Evolutionary conservation across 306 rosid genomes (phyloP).

Genomic region (Casuarina glauca): DNA sequence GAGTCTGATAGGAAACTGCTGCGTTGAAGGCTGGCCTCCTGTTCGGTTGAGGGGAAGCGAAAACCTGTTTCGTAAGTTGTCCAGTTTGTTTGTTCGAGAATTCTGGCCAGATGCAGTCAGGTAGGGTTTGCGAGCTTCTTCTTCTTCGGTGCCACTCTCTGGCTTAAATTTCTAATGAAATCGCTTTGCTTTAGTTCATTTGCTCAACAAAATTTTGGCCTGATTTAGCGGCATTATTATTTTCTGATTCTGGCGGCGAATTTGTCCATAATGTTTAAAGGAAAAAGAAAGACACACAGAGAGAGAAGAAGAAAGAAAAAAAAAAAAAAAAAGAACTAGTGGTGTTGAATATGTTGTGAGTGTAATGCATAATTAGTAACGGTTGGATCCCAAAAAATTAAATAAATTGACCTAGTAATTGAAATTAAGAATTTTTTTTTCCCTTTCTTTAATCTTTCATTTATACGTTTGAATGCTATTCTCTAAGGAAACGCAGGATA

Average conservation of each 20-base stretch:
- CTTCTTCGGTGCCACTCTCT: neutral
- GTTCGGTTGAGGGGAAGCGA: constrained; percentile 18
- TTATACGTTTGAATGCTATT: constrained; percentile 16
- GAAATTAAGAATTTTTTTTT: neutral
- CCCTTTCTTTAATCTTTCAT: neutral
- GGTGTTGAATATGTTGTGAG: neutral
- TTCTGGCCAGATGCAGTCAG: constrained; percentile 44
- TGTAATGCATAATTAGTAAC: neutral
- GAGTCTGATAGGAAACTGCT: neutral
- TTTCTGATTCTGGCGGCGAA: neutral
- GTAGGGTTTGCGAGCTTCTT: constrained; percentile 22
- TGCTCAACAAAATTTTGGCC: neutral
- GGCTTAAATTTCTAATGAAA: neutral
- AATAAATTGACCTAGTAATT: neutral
- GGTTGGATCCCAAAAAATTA: constrained; percentile 1
- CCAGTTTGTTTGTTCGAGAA: constrained; percentile 21
- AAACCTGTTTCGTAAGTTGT: constrained; percentile 27
- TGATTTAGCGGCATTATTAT: neutral
- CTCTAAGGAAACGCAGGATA: constrained; percentile 49
- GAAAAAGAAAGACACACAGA: neutral
- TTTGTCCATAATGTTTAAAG: neutral
- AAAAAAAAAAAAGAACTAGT: neutral
- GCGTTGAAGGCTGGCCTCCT: neutral
- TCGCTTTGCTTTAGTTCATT: neutral
- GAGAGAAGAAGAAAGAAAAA: neutral